Conservation (phyloP, 202 grass and related monocot species). For the Schoenoplectus tabernaemontani region DNA sequence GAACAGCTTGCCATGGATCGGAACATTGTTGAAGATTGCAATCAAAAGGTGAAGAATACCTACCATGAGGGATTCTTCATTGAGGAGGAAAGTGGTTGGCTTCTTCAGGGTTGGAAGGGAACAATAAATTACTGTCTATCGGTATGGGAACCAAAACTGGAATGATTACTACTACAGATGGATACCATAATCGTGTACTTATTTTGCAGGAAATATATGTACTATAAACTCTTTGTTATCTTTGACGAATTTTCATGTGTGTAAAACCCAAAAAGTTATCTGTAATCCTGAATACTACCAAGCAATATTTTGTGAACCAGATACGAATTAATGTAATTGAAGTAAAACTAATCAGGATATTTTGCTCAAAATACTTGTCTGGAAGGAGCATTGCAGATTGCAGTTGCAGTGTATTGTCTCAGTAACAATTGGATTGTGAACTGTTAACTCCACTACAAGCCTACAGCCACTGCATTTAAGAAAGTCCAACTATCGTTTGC, state of each 20-base stretch:
- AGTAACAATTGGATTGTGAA: no score
- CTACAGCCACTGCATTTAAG: no score
- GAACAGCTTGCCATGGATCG: conserved; percentile 37
- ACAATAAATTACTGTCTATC: conserved; percentile 39
- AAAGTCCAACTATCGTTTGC: neutral
- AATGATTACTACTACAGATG: neutral
- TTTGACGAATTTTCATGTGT: neutral
- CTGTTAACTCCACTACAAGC: no score
- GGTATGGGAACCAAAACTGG: conserved; percentile 32
- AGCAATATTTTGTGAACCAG: neutral
- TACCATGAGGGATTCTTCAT: conserved; percentile 41
- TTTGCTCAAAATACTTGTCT: neutral
- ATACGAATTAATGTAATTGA: no score
- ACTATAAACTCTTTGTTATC: neutral
- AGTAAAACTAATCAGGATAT: neutral
- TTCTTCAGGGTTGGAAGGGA: conserved; percentile 54
- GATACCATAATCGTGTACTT: neutral
- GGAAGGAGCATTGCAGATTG: neutral
- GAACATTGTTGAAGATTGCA: conserved; percentile 21
- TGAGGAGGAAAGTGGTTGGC: conserved; percentile 36
- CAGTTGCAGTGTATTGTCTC: no score
- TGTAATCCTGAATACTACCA: neutral
- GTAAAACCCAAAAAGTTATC: neutral
- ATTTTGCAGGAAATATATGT: neutral
- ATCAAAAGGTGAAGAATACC: conserved; percentile 22